Evolutionary conservation across 257 asterid species (phyloP).

Genomic region (Haberlea rhodopensis): DNA sequence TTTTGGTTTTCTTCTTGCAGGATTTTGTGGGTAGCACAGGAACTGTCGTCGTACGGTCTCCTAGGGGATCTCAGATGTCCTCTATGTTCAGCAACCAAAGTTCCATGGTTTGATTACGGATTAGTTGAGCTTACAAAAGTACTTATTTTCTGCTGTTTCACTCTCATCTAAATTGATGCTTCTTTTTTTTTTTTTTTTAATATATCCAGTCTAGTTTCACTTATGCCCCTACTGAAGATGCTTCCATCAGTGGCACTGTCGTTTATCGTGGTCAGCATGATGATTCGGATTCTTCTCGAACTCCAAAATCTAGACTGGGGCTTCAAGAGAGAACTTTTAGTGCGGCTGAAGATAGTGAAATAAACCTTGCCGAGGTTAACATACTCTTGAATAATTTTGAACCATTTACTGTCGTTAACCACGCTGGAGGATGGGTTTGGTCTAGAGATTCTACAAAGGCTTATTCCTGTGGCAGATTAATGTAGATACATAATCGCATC

Average conservation of each 20-base stretch:
- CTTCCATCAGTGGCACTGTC: constrained; percentile 84
- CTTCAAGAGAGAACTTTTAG: constrained; percentile 80
- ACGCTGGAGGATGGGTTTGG: neutral
- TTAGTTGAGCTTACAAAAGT: constrained; percentile 21
- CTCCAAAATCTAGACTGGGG: constrained; percentile 89
- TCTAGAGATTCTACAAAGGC: neutral
- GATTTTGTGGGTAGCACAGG: constrained; percentile 78
- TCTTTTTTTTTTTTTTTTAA: constrained; percentile 12
- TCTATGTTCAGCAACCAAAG: constrained; percentile 61
- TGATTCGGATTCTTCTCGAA: constrained; percentile 83
- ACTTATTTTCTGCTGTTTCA: constrained; percentile 19
- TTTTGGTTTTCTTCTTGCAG: constrained; percentile 40
- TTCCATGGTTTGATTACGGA: constrained; percentile 43
- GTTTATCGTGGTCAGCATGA: constrained; percentile 90
- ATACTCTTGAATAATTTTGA: constrained; percentile 19
- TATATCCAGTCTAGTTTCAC: constrained; percentile 74
- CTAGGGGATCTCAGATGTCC: constrained; percentile 62
- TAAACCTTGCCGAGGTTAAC: constrained; percentile 87
- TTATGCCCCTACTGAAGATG: constrained; percentile 68
- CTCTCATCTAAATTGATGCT: constrained; percentile 30
- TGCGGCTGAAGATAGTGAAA: constrained; percentile 88
- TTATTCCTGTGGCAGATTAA: neutral
- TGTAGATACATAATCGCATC: neutral
- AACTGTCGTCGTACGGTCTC: constrained; percentile 80
- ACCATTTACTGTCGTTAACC: neutral